Evolutionary conservation across 768 basidiomycete genomes (phyloP).

Genomic region (Agaricus sinodeliciosus): DNA sequence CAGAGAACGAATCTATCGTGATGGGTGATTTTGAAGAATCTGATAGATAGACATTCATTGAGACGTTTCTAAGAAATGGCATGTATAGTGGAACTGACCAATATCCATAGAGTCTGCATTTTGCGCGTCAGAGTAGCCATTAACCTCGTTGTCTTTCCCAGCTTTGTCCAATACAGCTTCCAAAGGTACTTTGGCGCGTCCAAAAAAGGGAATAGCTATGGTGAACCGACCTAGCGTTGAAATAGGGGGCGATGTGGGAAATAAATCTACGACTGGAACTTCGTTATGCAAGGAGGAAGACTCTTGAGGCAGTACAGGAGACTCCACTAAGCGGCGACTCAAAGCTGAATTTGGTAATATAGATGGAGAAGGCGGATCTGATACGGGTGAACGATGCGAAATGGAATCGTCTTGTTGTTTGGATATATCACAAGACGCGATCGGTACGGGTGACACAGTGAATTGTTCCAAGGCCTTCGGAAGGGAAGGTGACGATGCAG

Average conservation of each 20-base stretch:
- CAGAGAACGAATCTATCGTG: background rate
- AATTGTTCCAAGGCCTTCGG: background rate
- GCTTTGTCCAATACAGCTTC: conserved; percentile 1
- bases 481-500: background rate
- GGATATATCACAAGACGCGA: background rate
- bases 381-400: background rate
- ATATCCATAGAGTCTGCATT: background rate
- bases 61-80: background rate
- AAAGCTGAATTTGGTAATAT: background rate
- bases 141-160: background rate
- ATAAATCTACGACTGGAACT: conserved; percentile 13
- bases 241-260: conserved; percentile 1
- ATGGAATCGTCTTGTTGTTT: background rate
- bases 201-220: conserved; percentile 16
- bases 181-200: conserved; percentile 13
- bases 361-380: background rate
- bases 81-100: background rate
- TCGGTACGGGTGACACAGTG: background rate
- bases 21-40: background rate
- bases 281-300: conserved; percentile 14
- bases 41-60: conserved; percentile 1
- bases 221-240: conserved; percentile 12
- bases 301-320: background rate
- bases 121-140: background rate
- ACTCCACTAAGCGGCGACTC: background rate